Conservation (phyloP, 352 stramenopile genomes). For the Plasmopara viticola region DNA sequence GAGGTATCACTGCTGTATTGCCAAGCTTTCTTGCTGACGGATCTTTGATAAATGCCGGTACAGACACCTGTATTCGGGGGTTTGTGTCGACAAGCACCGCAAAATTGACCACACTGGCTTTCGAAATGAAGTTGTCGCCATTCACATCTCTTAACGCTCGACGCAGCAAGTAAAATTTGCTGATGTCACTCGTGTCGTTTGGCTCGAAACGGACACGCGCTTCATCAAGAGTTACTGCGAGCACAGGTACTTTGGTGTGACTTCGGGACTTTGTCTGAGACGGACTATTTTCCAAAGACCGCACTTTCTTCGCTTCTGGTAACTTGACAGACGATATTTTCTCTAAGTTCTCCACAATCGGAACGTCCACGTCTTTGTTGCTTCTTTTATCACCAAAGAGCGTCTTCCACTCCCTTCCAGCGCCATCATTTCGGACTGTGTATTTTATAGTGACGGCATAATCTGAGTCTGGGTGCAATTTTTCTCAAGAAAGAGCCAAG, state of each 20-base stretch:
- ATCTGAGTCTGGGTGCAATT: neutral
- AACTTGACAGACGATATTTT: neutral
- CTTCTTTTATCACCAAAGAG: neutral
- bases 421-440: neutral
- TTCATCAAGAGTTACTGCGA: neutral
- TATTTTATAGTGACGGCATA: neutral
- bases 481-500: neutral
- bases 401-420: neutral
- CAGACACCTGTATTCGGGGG: conserved; percentile 5
- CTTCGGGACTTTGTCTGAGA: neutral
- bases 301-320: neutral
- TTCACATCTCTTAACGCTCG: neutral
- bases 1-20: conserved; percentile 43
- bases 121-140: too few relatives aligned
- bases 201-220: neutral
- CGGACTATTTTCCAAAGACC: neutral
- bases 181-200: neutral
- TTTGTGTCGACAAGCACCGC: conserved; percentile 23
- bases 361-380: neutral
- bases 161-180: neutral
- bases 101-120: conserved; percentile 23
- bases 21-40: neutral
- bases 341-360: neutral
- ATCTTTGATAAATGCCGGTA: neutral
- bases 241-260: neutral